Evolutionary conservation across 2,329 filamentous ascomycete genomes (phyloP).

Genomic region (Cryphonectria naterciae): DNA sequence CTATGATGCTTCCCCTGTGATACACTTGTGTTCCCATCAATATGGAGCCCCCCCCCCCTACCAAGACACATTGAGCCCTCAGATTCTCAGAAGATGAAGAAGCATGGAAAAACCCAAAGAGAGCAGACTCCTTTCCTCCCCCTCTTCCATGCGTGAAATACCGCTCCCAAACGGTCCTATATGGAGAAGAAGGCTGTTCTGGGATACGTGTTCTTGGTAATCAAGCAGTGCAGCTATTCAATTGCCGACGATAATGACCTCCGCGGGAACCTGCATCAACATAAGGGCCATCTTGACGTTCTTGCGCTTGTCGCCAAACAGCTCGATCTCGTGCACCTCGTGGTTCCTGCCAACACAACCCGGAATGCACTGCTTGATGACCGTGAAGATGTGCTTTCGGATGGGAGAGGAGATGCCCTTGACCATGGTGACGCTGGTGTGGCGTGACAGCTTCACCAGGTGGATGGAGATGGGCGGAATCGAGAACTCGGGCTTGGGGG

Average conservation of each 20-base stretch:
- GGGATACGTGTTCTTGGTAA: not conserved
- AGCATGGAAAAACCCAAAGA: no score
- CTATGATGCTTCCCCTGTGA: not conserved
- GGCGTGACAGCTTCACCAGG: not conserved
- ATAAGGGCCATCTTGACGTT: not conserved
- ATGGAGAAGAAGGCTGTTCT: not conserved
- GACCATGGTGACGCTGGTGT: not conserved
- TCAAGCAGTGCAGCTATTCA: not conserved
- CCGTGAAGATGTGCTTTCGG: not conserved
- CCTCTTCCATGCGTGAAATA: not conserved
- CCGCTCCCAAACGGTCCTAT: no score
- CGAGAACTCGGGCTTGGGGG: not conserved
- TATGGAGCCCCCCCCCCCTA: no score
- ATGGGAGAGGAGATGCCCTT: not conserved
- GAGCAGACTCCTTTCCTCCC: no score
- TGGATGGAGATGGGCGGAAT: slow-evolving; percentile 1
- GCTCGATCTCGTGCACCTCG: not conserved
- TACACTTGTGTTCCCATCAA: not conserved
- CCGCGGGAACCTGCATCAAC: not conserved
- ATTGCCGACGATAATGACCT: not conserved
- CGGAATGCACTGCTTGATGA: not conserved
- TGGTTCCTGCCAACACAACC: not conserved
- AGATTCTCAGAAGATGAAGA: not conserved
- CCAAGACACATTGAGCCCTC: not conserved
- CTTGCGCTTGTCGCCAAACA: not conserved